Evolutionary conservation across 176 grass and related monocot species (phyloP).

Genomic region (Aegilops umbellulata): DNA sequence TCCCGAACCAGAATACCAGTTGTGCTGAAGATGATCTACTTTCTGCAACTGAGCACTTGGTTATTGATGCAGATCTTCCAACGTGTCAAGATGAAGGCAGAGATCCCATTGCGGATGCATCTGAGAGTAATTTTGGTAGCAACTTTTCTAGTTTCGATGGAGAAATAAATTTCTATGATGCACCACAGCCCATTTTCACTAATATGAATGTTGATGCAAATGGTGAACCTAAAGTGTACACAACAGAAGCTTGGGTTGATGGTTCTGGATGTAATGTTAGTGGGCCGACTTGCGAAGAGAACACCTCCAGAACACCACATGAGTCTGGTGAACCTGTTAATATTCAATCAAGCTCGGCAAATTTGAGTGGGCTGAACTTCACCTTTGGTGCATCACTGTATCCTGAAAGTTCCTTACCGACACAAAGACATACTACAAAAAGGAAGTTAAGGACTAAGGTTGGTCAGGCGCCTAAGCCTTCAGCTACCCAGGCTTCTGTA

Average conservation of each 20-base stretch:
- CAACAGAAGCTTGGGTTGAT: conserved; percentile 34
- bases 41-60: conserved; percentile 53
- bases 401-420: conserved; percentile 18
- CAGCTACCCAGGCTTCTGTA: conserved; percentile 23
- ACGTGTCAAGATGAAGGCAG: conserved; percentile 22
- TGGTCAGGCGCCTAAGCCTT: conserved; percentile 28
- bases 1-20: conserved; percentile 31
- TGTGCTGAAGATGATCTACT: conserved; percentile 49
- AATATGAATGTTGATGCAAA: conserved; percentile 25
- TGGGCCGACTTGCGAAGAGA: conserved; percentile 24
- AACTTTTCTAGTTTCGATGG: conserved; percentile 55
- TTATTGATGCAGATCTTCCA: conserved; percentile 41
- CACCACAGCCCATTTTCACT: conserved; percentile 31
- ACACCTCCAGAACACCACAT: not conserved
- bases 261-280: conserved; percentile 6
- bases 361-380: conserved; percentile 43
- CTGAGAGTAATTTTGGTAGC: conserved; percentile 34
- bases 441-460: conserved; percentile 68
- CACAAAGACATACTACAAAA: conserved; percentile 52
- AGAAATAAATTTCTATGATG: conserved; percentile 16
- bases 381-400: conserved; percentile 37
- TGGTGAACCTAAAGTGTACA: conserved; percentile 3
- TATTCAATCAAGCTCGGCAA: conserved; percentile 31
- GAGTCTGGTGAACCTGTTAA: conserved; percentile 19
- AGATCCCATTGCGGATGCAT: conserved; percentile 18